Evolutionary conservation across 768 basidiomycete species (phyloP), one percentile per base, ranked within the genome.

Genomic region (Leccinellum albellum): DNA sequence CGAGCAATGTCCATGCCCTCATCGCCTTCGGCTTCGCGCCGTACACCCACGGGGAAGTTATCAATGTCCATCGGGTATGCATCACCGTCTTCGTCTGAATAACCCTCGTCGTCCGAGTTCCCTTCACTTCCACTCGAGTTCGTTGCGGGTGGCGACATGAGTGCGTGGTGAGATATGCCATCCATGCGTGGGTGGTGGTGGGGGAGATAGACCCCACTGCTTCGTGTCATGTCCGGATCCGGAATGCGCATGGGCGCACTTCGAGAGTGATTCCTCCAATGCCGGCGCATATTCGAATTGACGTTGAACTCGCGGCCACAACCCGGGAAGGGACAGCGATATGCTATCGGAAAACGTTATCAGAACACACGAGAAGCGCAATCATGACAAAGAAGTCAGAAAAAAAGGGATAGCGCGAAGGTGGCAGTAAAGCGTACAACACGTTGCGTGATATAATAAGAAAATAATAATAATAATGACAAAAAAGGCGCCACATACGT

Each of bases 281-380:
- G 89, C 6, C 89, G 77, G 29, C 89, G 80, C 89, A 91, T 91
- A 69, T 91, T 92, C 0, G 87, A 89, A 67, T 89, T 89, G 48
- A 90, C 90, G 61, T 89, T 91, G 73, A 91, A 91, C 57, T 86
- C 82, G 32, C 87, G 80, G 37, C 85, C 86, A 67, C 89, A 91
- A 44, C 83, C 80, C 6, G 85, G 86, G 77, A 77, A 87, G 4
- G 87, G 86, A 63, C 89, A 91, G 42, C 81, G 77, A 73, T 87
- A 89, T 20, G 88, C 90, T 88, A 60, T 61, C 47, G 51, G 20
- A 6, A 46, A 57, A 53, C 50, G 59, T 45, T 50, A 64, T 69
- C 58, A 65, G 57, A 47, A 53, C 42, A n/a, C 20, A 40, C 15
- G 32, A 14, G 26, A 31, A 55, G 31, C 14, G 29, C 8, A 53